Base-by-base conservation (phyloP, 805 yeast species). In the Monosporozyma siamensis region DNA sequence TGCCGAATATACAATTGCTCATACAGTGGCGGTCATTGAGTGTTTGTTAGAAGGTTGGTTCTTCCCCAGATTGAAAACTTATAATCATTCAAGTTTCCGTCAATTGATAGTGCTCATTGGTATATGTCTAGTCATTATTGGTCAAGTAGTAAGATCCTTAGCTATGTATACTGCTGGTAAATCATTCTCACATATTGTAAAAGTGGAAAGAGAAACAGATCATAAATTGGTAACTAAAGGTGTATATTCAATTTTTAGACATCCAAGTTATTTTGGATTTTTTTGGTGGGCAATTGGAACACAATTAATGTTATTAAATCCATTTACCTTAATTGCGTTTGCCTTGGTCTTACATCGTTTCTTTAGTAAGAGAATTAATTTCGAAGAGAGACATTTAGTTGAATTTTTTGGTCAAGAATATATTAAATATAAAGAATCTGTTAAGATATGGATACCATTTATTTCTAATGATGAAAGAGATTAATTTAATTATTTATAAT, bases 281-380 rank as follows among this genome's bases (percentile, higher is more conserved):
- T 89, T 78, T 56, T 78, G 87, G 76, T 92, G 97, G 97, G 90
- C 94, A 11, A 50, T 89, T 3, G 97, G 97, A 0, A 70, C 87
- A 1, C 95, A 90, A 58, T 20, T 92, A 37, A 49, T 81, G 46
- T 61, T 90, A 44, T 63, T 77, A 36, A 92, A 88, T 62, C 78
- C 83, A 6, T 37, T 86, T 0, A 70, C 87, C 1, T 53, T 75
- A 2, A 39, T 68, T 1, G 65, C 71, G 0, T 92, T 88, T 46
- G 53, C 69, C 0, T 48, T 62, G n/a, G 72, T 78, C 3, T 66
- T 92, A 17, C 78, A 79, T 74, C 53, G 60, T 26, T 92, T 92
- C 55, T 92, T 92, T 67, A 61, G 61, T 6, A 57, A 62, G 9
- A 70, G 98, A 44, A 86, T 92, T 29, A 55, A 42, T 14, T 76